phyloP scores from a whole-genome alignment of 768 basidiomycete genomes.

The Tulasnella sp. region DNA sequence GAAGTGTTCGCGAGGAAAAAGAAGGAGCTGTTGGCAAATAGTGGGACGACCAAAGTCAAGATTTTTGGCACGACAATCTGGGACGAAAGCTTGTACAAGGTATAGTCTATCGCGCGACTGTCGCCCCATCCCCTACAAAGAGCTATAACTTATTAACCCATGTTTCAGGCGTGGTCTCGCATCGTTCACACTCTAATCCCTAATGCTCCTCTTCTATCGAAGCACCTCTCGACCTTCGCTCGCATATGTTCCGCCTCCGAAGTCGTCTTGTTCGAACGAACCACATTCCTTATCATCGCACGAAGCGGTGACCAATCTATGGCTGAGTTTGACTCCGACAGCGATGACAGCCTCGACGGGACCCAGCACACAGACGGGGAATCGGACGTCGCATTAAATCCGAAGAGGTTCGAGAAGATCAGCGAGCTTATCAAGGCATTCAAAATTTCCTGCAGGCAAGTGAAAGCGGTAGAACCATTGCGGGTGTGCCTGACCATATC shows the following conservation, averaged over 20 bases:
- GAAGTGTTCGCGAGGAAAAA: conserved; percentile 61
- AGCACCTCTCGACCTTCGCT: conserved; percentile 80
- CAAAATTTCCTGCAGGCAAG: conserved; percentile 81
- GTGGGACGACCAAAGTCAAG: conserved; percentile 50
- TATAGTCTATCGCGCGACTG: conserved; percentile 28
- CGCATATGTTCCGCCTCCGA: conserved; percentile 84
- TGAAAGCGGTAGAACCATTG: conserved; percentile 28
- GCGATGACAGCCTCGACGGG: conserved; percentile 32
- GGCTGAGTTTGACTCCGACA: conserved; percentile 18
- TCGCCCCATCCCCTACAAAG: background rate
- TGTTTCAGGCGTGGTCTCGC: conserved; percentile 78
- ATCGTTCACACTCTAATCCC: conserved; percentile 96
- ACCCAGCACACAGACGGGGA: background rate
- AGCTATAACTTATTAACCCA: background rate
- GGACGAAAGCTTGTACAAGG: conserved; percentile 95
- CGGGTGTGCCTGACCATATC: conserved; percentile 14
- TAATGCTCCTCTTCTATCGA: conserved; percentile 81
- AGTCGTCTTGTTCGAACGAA: conserved; percentile 92
- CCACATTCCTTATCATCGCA: conserved; percentile 96
- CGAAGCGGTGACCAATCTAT: conserved; percentile 26
- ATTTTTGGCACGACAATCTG: conserved; percentile 95
- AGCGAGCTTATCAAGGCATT: conserved; percentile 89
- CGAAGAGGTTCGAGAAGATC: conserved; percentile 40
- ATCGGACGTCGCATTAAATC: conserved; percentile 36
- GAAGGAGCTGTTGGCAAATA: conserved; percentile 62